Conservation (phyloP, 306 rosid genomes). For the Quercus aquifolioides region DNA sequence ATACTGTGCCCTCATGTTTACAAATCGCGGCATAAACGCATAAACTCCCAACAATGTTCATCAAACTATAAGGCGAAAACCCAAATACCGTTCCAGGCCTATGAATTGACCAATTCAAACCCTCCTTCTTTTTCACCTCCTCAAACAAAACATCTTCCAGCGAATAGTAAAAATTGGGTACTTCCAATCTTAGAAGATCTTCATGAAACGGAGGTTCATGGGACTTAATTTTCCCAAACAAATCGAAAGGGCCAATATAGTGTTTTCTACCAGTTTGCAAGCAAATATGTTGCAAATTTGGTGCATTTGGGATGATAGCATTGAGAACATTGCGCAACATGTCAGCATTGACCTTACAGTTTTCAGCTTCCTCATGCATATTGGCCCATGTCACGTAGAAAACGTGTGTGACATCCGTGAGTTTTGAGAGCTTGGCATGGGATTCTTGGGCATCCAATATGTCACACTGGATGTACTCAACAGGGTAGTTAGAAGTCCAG, state of each 20-base stretch:
- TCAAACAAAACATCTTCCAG: slow-evolving; percentile 51
- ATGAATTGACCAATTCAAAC: slow-evolving; percentile 60
- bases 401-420: slow-evolving; percentile 65
- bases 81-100: slow-evolving; percentile 56
- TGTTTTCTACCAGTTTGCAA: slow-evolving; percentile 69
- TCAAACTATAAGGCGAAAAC: slow-evolving; percentile 60
- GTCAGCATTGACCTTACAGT: slow-evolving; percentile 50
- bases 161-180: slow-evolving; percentile 55
- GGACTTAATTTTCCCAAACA: slow-evolving; percentile 10
- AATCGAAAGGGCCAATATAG: slow-evolving; percentile 49
- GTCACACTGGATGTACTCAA: slow-evolving; percentile 71
- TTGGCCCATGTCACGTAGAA: slow-evolving; percentile 63
- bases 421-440: slow-evolving; percentile 49
- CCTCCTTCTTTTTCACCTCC: slow-evolving; percentile 45
- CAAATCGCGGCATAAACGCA: slow-evolving; percentile 67
- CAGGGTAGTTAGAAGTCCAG: slow-evolving; percentile 61
- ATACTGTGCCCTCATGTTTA: slow-evolving; percentile 51
- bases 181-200: slow-evolving; percentile 51
- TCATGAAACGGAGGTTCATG: slow-evolving; percentile 72
- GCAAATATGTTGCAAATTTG: slow-evolving; percentile 61
- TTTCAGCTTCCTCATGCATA: slow-evolving; percentile 48
- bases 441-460: slow-evolving; percentile 51
- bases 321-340: slow-evolving; percentile 53
- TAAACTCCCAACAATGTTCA: slow-evolving; percentile 48
- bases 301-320: slow-evolving; percentile 57